These are phyloP conservation scores for Entoloma clypeatum DNA, from an alignment of 1,284 basidiomycete genomes.

Conservation along the genomic window DNA sequence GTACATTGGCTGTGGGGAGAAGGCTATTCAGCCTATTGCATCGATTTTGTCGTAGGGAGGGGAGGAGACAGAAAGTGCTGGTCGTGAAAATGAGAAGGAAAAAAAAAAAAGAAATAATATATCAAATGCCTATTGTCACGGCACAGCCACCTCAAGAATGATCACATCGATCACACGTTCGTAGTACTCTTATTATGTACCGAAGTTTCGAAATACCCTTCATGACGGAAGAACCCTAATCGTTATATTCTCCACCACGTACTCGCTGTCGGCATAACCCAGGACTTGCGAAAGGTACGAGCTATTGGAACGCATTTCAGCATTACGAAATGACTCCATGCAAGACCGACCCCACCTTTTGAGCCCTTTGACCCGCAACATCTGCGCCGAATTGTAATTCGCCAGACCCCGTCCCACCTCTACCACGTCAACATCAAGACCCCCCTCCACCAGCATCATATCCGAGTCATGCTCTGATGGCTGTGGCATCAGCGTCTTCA, in stretches of 20 bases:
- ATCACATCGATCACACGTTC: neutral
- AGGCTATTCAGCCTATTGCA: conserved; percentile 32
- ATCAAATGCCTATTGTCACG: conserved; percentile 12
- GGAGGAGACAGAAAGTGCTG: conserved; percentile 16
- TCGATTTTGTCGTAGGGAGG: conserved; percentile 26
- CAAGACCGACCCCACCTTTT: conserved; percentile 64
- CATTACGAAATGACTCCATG: conserved; percentile 8
- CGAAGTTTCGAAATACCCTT: conserved; percentile 3
- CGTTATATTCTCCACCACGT: conserved; percentile 92
- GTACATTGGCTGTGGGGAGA: conserved; percentile 53
- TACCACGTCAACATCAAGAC: conserved; percentile 64
- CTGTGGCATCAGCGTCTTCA: conserved; percentile 20
- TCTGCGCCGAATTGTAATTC: conserved; percentile 95
- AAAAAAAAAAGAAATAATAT: conserved; percentile 14
- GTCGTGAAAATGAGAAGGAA: no score
- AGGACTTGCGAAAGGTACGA: conserved; percentile 78
- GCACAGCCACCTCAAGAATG: conserved; percentile 2
- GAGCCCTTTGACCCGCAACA: conserved; percentile 82
- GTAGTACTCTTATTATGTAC: no score
- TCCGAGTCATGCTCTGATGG: conserved; percentile 26
- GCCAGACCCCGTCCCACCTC: conserved; percentile 94
- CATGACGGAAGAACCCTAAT: conserved; percentile 47
- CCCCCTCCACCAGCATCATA: conserved; percentile 22
- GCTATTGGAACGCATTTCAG: conserved; percentile 42
- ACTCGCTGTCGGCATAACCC: conserved; percentile 94